Percentiles rank a stretch among this genome's conserved stretches.
Conservation (phyloP, 1,284 basidiomycete genomes). For the Lentinula novae-zelandiae region DNA sequence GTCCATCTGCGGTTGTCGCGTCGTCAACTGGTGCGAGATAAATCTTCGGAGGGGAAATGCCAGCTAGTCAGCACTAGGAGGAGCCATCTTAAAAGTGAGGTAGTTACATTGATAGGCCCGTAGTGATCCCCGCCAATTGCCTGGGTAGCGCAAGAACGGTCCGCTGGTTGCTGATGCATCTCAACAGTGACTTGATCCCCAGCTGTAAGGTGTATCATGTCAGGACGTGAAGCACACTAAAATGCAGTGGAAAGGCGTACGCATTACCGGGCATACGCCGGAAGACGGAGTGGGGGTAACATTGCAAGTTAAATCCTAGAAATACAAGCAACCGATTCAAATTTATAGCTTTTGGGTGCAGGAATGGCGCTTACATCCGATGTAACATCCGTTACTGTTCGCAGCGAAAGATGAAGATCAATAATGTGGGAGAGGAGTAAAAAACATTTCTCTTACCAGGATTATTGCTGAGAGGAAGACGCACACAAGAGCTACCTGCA, state of each 20-base stretch:
- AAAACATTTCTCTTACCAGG: conserved; percentile 39
- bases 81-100: not conserved
- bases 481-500: conserved; percentile 43
- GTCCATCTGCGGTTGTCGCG: conserved; percentile 41
- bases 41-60: conserved; percentile 21
- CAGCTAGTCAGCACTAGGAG: not conserved
- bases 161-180: conserved; percentile 49
- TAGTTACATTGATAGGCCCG: conserved; percentile 37
- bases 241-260: conserved; percentile 24
- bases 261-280: conserved; percentile 38
- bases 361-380: not conserved
- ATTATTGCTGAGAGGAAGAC: conserved; percentile 40
- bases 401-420: conserved; percentile 14
- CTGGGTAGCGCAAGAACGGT: conserved; percentile 43
- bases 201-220: conserved; percentile 24
- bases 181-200: conserved; percentile 47
- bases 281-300: conserved; percentile 28
- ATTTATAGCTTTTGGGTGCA: not conserved
- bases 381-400: conserved; percentile 6
- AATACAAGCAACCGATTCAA: not conserved
- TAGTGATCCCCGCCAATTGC: conserved; percentile 49
- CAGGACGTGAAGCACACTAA: not conserved
- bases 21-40: conserved; percentile 47
- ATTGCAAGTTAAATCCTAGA: conserved; percentile 49
- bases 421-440: conserved; percentile 19